Evolutionary conservation across 2,329 filamentous ascomycete genomes (phyloP).

Genomic region (Mycosphaerella arachidis): DNA sequence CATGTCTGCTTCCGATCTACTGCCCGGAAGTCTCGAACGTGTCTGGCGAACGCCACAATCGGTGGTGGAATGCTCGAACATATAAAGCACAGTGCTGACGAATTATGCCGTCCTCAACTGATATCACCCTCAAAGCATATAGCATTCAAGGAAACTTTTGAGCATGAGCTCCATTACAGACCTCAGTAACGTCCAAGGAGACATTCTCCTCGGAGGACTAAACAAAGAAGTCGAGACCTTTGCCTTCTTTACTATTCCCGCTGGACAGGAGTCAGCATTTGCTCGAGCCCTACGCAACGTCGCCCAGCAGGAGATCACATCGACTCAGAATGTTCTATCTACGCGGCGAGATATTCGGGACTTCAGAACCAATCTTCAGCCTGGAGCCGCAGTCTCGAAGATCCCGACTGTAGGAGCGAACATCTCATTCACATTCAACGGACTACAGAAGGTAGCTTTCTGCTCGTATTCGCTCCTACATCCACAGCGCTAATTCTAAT

Average conservation of each 20-base stretch:
- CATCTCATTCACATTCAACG: slow-evolving; percentile 27
- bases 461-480: background rate
- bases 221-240: slow-evolving; percentile 27
- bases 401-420: slow-evolving; percentile 24
- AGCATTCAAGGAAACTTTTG: too few relatives aligned
- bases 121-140: background rate
- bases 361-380: slow-evolving; percentile 12
- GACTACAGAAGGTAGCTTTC: slow-evolving; percentile 23
- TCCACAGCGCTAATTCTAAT: background rate
- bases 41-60: background rate
- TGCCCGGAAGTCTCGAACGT: background rate
- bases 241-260: slow-evolving; percentile 27
- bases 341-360: slow-evolving; percentile 21
- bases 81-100: background rate
- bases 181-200: slow-evolving; percentile 26
- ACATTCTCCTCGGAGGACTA: slow-evolving; percentile 27
- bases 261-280: slow-evolving; percentile 18
- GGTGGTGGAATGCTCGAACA: background rate
- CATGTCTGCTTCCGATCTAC: background rate
- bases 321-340: slow-evolving; percentile 18
- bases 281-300: slow-evolving; percentile 19
- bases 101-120: background rate
- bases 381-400: slow-evolving; percentile 6
- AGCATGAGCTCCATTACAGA: slow-evolving; percentile 14
- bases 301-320: slow-evolving; percentile 21